Conservation (phyloP, 305 asterid species). For the Plantago coronopus region DNA sequence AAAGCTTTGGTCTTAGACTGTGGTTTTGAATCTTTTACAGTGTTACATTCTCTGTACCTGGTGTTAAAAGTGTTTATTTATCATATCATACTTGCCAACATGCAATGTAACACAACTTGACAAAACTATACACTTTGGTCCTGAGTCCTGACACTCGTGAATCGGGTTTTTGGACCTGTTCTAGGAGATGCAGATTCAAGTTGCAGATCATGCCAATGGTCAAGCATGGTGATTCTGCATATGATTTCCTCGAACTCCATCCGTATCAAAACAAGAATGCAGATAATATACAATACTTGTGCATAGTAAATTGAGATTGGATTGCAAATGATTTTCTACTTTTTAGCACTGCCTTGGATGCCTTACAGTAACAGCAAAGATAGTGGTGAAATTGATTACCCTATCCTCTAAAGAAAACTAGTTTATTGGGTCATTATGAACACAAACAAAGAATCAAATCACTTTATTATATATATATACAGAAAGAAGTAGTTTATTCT, state of each 20-base stretch:
- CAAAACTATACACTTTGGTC: too few relatives aligned
- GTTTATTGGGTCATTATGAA: constrained; percentile 24
- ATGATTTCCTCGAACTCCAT: constrained; percentile 15
- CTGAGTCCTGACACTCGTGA: constrained; percentile 6
- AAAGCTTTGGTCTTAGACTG: constrained; percentile 21
- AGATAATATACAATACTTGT: constrained; percentile 8
- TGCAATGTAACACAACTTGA: neutral
- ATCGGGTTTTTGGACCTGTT: constrained; percentile 30
- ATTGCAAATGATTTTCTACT: neutral
- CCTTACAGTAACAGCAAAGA: constrained; percentile 10
- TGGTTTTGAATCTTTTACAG: constrained; percentile 21
- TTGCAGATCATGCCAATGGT: constrained; percentile 23
- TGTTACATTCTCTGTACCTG: constrained; percentile 20
- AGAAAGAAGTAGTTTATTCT: neutral
- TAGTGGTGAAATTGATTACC: constrained; percentile 16
- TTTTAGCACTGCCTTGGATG: constrained; percentile 11
- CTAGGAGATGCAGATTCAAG: constrained; percentile 23
- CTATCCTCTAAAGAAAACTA: constrained; percentile 3
- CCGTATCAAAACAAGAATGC: neutral
- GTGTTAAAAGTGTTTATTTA: constrained; percentile 12
- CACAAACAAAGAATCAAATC: constrained; percentile 18
- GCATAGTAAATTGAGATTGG: constrained; percentile 6
- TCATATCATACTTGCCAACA: constrained; percentile 19
- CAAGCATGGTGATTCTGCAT: constrained; percentile 24
- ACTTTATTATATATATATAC: neutral